Conservation (phyloP, 495 filamentous ascomycete species). For the Pyrenula massariospora region DNA sequence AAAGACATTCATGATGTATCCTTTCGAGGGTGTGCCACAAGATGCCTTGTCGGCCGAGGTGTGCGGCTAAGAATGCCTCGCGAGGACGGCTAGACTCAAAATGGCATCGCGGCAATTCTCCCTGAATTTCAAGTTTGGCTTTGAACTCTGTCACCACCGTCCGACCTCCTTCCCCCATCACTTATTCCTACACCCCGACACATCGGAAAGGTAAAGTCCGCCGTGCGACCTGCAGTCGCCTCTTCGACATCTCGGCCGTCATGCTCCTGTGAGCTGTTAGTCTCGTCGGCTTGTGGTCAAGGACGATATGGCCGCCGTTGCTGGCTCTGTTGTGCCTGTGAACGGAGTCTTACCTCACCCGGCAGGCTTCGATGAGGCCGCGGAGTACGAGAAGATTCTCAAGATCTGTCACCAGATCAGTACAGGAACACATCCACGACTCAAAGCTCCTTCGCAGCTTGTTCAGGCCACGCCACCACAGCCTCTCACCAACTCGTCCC, state of each 20-base stretch:
- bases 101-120: no score
- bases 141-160: no score
- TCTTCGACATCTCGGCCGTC: neutral
- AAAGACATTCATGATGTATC: no score
- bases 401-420: constrained; percentile 65
- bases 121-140: no score
- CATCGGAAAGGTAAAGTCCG: neutral
- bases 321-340: neutral
- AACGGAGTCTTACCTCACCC: neutral
- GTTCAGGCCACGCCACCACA: constrained; percentile 29
- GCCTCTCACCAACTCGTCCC: constrained; percentile 7
- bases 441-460: constrained; percentile 53
- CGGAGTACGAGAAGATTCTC: constrained; percentile 63
- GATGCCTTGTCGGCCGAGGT: no score
- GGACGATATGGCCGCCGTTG: neutral
- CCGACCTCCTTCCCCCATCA: constrained; percentile 1
- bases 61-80: no score
- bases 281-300: neutral
- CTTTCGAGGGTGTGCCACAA: no score
- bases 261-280: neutral
- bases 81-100: no score
- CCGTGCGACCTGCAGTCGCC: neutral
- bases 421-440: constrained; percentile 59
- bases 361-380: constrained; percentile 14
- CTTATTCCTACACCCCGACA: neutral